Evolutionary conservation across 208 protist species (phyloP).

Genomic region (Angomonas desouzai): DNA sequence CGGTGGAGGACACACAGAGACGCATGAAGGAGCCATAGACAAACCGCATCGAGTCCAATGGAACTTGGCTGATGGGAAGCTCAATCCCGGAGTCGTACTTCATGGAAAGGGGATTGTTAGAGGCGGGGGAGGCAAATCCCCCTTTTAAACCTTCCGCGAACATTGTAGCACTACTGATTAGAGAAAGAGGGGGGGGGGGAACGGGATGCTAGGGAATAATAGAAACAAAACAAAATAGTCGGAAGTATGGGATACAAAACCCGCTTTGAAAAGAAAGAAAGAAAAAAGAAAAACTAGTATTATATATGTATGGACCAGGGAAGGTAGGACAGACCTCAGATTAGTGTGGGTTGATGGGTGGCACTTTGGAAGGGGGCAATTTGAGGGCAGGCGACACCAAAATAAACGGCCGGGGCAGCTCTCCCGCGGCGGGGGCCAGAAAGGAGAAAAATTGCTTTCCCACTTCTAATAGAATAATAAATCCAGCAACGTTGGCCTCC

Average conservation of each 20-base stretch:
- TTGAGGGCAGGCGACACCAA: slow-evolving; percentile 64
- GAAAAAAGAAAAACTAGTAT: neutral
- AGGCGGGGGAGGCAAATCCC: neutral
- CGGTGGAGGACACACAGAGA: slow-evolving; percentile 48
- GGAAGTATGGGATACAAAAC: neutral
- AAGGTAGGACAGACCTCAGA: too few relatives aligned
- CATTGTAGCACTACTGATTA: too few relatives aligned
- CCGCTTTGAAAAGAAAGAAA: slow-evolving; percentile 1
- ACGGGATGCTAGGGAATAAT: neutral
- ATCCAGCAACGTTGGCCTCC: slow-evolving; percentile 73
- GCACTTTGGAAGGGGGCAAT: slow-evolving; percentile 29
- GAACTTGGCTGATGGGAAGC: slow-evolving; percentile 45
- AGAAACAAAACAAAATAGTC: slow-evolving; percentile 1
- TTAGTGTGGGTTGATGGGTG: slow-evolving; percentile 16
- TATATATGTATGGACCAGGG: too few relatives aligned
- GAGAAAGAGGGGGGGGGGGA: too few relatives aligned
- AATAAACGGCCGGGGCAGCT: slow-evolving; percentile 69
- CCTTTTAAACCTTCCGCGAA: slow-evolving; percentile 1
- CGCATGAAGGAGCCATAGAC: slow-evolving; percentile 60
- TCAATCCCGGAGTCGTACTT: slow-evolving; percentile 12
- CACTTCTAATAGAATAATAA: slow-evolving; percentile 73
- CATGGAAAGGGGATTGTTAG: slow-evolving; percentile 9
- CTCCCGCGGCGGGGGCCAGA: slow-evolving; percentile 54
- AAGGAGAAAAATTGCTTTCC: slow-evolving; percentile 74
- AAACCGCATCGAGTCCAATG: slow-evolving; percentile 54